Evolutionary conservation across 208 protist species (phyloP).

Genomic region (Acanthamoeba sp.): DNA sequence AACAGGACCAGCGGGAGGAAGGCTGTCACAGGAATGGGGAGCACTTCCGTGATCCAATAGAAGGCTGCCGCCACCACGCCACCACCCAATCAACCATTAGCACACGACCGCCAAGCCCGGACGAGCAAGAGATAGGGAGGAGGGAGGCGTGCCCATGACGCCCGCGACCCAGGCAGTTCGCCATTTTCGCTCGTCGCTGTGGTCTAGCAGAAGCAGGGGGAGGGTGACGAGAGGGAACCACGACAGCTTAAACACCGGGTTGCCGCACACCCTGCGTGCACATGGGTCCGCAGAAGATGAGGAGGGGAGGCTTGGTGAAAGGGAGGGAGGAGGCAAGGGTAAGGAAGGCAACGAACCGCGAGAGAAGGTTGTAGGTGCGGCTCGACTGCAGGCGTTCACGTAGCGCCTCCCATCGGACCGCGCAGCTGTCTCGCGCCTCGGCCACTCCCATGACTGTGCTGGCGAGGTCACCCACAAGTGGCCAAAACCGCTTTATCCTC

Average conservation of each 20-base stretch:
- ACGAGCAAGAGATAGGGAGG: not conserved
- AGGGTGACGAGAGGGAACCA: not conserved
- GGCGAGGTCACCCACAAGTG: no score
- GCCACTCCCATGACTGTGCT: not conserved
- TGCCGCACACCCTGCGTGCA: not conserved
- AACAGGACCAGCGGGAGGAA: conserved; percentile 43
- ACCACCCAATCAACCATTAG: not conserved
- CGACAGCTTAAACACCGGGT: not conserved
- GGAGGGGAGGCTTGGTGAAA: no score
- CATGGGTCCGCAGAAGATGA: conserved; percentile 52
- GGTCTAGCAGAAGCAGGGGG: not conserved
- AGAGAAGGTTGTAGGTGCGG: not conserved
- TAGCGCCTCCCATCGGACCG: not conserved
- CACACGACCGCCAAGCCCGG: not conserved
- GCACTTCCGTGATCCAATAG: conserved; percentile 66
- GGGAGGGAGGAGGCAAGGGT: no score
- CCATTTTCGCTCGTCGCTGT: conserved; percentile 16
- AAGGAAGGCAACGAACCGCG: not conserved
- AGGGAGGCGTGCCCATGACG: conserved; percentile 14
- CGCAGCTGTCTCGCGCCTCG: not conserved
- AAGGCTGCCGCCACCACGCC: conserved; percentile 39
- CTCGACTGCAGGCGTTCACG: not conserved
- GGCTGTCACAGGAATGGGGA: conserved; percentile 57
- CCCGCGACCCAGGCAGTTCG: conserved; percentile 56
- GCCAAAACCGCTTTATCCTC: no score